Conservation (phyloP, 2,329 filamentous ascomycete species). For the Leptodontidium sp. region DNA sequence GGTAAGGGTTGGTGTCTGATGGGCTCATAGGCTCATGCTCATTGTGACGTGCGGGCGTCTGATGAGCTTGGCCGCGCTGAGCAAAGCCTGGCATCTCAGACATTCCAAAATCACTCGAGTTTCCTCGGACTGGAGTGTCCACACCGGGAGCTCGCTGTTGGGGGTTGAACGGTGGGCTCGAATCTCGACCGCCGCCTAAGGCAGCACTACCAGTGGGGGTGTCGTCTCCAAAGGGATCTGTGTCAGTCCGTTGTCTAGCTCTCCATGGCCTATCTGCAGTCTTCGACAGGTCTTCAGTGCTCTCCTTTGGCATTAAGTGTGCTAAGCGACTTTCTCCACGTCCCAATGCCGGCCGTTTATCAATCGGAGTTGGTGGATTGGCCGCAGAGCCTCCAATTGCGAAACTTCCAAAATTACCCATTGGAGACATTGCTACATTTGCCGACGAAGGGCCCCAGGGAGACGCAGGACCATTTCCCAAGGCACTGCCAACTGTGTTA, state of each 20-base stretch:
- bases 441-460: constrained; percentile 53
- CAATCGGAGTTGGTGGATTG: constrained; percentile 63
- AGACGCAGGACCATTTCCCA: constrained; percentile 54
- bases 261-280: constrained; percentile 66
- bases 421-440: constrained; percentile 73
- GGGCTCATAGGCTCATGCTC: constrained; percentile 84
- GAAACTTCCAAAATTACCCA: constrained; percentile 92
- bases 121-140: constrained; percentile 52
- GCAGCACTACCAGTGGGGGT: constrained; percentile 73
- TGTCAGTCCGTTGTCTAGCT: constrained; percentile 71
- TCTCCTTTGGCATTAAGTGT: constrained; percentile 82
- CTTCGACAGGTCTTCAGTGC: constrained; percentile 67
- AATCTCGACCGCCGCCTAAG: constrained; percentile 78
- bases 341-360: constrained; percentile 76
- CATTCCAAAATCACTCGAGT: constrained; percentile 68
- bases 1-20: constrained; percentile 95
- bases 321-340: constrained; percentile 86
- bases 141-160: constrained; percentile 53
- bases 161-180: constrained; percentile 59
- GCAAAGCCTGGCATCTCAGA: constrained; percentile 64
- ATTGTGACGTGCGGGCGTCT: constrained; percentile 49
- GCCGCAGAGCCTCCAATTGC: constrained; percentile 65
- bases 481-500: constrained; percentile 59
- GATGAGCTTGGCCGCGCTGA: constrained; percentile 52
- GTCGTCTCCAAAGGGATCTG: constrained; percentile 77